phyloP scores from a whole-genome alignment of 2,329 filamentous ascomycete genomes.

The Fusarium lyarnte region DNA sequence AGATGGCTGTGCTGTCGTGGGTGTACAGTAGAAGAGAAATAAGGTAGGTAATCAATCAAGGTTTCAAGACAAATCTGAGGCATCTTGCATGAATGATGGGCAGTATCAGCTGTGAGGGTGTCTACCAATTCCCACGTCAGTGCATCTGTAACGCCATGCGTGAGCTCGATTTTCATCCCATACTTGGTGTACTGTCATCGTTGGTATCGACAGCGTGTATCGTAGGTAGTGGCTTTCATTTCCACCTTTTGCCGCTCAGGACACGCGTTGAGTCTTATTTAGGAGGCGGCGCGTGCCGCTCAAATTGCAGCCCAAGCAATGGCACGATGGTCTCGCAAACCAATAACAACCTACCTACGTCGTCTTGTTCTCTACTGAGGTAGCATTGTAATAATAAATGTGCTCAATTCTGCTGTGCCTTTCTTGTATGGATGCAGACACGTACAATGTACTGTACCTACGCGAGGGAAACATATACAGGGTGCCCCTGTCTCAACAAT shows the following conservation, averaged over 20 bases:
- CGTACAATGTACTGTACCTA: not conserved
- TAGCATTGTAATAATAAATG: not conserved
- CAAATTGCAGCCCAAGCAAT: not conserved
- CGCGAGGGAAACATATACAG: conserved; percentile 7
- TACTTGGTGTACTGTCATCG: not conserved
- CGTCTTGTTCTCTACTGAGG: not conserved
- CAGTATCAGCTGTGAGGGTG: conserved; percentile 8
- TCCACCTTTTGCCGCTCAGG: not conserved
- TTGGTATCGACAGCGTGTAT: not conserved
- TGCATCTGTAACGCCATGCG: conserved; percentile 1
- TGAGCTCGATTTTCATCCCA: conserved; percentile 4
- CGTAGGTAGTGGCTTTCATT: not conserved
- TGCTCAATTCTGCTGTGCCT: not conserved
- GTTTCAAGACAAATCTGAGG: not conserved
- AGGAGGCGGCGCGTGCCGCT: not conserved
- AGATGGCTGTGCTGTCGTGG: not conserved
- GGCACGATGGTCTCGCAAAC: conserved; percentile 3
- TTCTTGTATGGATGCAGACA: not conserved
- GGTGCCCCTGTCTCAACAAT: conserved; percentile 23
- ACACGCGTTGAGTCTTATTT: not conserved
- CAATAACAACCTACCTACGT: not conserved
- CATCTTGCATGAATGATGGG: conserved; percentile 8
- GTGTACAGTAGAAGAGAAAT: not conserved
- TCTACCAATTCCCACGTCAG: conserved; percentile 1
- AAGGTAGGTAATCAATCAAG: not conserved